Conservation (phyloP, 805 yeast genomes). For the Pichia gijzeniarum region DNA sequence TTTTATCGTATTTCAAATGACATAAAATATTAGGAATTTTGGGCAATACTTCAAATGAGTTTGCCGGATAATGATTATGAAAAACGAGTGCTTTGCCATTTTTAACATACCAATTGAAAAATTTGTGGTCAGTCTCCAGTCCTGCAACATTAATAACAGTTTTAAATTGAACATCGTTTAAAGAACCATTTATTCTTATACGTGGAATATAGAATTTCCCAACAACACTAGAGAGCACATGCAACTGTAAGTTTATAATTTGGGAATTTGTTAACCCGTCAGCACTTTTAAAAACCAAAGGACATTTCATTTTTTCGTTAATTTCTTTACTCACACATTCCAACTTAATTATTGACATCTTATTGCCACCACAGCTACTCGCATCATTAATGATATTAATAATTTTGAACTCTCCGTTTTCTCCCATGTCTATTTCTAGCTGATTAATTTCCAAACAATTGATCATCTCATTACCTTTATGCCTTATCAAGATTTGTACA, state of each 20-base stretch:
- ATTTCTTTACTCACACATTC: constrained; percentile 4
- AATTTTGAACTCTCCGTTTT: constrained; percentile 6
- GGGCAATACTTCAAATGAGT: constrained; percentile 31
- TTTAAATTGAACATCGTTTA: constrained; percentile 14
- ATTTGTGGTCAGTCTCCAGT: neutral
- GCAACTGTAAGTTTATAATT: constrained; percentile 16
- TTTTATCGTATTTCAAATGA: constrained; percentile 19
- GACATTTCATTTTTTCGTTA: constrained; percentile 2
- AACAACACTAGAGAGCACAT: constrained; percentile 17
- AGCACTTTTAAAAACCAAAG: constrained; percentile 13
- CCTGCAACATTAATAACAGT: constrained; percentile 2
- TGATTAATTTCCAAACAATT: constrained; percentile 15
- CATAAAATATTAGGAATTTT: constrained; percentile 33
- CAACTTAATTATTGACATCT: neutral
- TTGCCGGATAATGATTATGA: constrained; percentile 14
- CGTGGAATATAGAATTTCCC: constrained; percentile 23
- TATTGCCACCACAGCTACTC: neutral
- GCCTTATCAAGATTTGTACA: constrained; percentile 30
- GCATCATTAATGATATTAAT: constrained; percentile 1
- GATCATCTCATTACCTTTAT: constrained; percentile 22
- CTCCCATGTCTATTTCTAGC: constrained; percentile 19
- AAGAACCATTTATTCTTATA: constrained; percentile 12
- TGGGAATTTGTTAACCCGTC: constrained; percentile 14
- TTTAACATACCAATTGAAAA: constrained; percentile 13
- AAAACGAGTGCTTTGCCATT: constrained; percentile 6